phyloP scores from a whole-genome alignment of 2,329 filamentous ascomycete genomes.

The Trichoderma aggressivum region DNA sequence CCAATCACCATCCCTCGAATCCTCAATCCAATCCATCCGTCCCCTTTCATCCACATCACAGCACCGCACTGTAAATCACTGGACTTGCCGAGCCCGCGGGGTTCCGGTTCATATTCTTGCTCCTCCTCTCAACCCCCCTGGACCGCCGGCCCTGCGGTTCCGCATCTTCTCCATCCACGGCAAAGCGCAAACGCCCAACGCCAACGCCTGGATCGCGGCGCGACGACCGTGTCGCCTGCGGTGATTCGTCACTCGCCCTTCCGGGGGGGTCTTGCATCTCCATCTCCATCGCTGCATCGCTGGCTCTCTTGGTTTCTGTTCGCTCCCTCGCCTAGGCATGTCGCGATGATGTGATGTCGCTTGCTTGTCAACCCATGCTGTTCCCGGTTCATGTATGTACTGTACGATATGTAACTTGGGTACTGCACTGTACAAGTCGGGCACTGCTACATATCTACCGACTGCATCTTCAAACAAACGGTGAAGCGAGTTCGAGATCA shows the following conservation, averaged over 20 bases:
- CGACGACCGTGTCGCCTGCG: not conserved
- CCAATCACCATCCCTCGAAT: not conserved
- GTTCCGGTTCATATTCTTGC: not conserved
- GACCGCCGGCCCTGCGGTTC: not conserved
- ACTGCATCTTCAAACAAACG: not conserved
- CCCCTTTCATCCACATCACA: not conserved
- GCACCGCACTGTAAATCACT: conserved; percentile 2
- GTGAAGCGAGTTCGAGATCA: not conserved
- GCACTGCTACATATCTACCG: not conserved
- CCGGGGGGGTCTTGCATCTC: not conserved
- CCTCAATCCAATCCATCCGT: not conserved
- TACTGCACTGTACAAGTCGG: not conserved
- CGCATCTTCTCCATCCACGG: not conserved
- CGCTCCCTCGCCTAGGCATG: not conserved
- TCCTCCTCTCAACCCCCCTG: not conserved
- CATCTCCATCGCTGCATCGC: not conserved
- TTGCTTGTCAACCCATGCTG: not conserved
- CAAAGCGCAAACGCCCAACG: not conserved
- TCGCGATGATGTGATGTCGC: conserved; percentile 14
- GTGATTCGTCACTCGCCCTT: not conserved
- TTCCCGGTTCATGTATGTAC: not conserved
- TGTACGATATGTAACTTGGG: not conserved
- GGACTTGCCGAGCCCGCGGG: conserved; percentile 5
- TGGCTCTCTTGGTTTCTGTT: not conserved
- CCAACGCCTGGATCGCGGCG: not conserved